A percentile compares a stretch with the other conserved stretches of the same genome.
Evolutionary conservation across 768 basidiomycete genomes (phyloP).

Genomic region (Amanita phalloides): DNA sequence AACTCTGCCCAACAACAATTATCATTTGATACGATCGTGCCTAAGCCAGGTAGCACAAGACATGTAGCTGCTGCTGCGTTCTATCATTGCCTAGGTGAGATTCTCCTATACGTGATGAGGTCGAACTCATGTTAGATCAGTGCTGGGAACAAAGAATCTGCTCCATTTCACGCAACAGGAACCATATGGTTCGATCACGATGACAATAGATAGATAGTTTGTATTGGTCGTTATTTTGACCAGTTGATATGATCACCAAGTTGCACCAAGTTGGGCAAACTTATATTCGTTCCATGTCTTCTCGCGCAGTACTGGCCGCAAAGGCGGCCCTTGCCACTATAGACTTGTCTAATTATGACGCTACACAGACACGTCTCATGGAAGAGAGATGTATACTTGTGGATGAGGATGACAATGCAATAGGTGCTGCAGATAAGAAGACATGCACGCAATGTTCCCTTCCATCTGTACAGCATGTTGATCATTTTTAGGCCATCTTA

Average conservation of each 20-base stretch:
- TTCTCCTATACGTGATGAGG: slow-evolving; percentile 6
- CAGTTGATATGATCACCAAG: background rate
- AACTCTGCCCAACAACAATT: slow-evolving; percentile 31
- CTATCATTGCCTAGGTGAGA: slow-evolving; percentile 73
- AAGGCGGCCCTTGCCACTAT: slow-evolving; percentile 57
- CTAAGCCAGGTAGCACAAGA: slow-evolving; percentile 52
- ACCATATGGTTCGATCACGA: slow-evolving; percentile 45
- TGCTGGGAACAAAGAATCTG: slow-evolving; percentile 68
- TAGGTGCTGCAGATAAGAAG: slow-evolving; percentile 91
- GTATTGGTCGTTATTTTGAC: background rate
- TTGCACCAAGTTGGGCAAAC: background rate
- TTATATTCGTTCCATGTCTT: slow-evolving; percentile 28
- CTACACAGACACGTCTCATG: slow-evolving; percentile 92
- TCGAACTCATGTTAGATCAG: slow-evolving; percentile 23
- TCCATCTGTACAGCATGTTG: background rate
- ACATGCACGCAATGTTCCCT: slow-evolving; percentile 53
- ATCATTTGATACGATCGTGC: slow-evolving; percentile 57
- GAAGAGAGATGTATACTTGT: slow-evolving; percentile 91
- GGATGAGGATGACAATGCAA: slow-evolving; percentile 74
- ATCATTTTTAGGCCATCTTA: slow-evolving; percentile 69
- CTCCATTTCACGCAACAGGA: slow-evolving; percentile 48
- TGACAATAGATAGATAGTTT: slow-evolving; percentile 15
- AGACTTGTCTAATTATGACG: slow-evolving; percentile 78
- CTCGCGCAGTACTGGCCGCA: slow-evolving; percentile 53
- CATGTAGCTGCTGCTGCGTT: slow-evolving; percentile 77